Evolutionary conservation across 176 grass and related monocot genomes (phyloP).

Genomic region (Metroxylon sagu): DNA sequence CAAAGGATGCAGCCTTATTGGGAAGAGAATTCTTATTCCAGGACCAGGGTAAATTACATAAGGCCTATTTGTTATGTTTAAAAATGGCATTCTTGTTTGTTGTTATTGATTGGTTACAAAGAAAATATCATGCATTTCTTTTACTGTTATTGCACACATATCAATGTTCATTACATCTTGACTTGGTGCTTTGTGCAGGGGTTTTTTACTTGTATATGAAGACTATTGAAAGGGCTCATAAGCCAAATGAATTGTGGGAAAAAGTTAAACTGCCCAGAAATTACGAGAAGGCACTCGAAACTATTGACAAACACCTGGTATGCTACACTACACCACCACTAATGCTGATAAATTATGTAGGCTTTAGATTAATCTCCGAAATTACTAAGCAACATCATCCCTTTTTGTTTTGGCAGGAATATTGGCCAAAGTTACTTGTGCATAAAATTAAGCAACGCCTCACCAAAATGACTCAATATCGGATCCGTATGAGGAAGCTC

Average conservation of each 20-base stretch:
- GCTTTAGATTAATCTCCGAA: no score
- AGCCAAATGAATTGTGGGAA: slow-evolving; percentile 91
- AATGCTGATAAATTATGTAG: not conserved
- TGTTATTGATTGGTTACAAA: no score
- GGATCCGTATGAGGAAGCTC: slow-evolving; percentile 92
- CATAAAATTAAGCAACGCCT: slow-evolving; percentile 90
- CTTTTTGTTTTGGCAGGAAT: slow-evolving; percentile 42
- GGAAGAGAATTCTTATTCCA: no score
- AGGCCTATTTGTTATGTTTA: no score
- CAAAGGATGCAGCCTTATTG: no score
- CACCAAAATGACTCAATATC: slow-evolving; percentile 96
- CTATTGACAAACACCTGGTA: slow-evolving; percentile 81
- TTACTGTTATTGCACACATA: no score
- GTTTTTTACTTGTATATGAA: slow-evolving; percentile 67
- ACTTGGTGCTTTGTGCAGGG: no score
- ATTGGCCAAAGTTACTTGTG: slow-evolving; percentile 93
- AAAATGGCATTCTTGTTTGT: no score
- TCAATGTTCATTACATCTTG: no score
- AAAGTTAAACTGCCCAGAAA: slow-evolving; percentile 84
- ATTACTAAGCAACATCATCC: not conserved
- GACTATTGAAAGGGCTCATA: slow-evolving; percentile 94
- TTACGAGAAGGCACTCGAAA: slow-evolving; percentile 81
- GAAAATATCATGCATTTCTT: no score
- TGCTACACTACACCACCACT: slow-evolving; percentile 7
- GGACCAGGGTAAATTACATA: no score